phyloP scores from a whole-genome alignment of 2,329 filamentous ascomycete species.

The Coniella vitis region DNA sequence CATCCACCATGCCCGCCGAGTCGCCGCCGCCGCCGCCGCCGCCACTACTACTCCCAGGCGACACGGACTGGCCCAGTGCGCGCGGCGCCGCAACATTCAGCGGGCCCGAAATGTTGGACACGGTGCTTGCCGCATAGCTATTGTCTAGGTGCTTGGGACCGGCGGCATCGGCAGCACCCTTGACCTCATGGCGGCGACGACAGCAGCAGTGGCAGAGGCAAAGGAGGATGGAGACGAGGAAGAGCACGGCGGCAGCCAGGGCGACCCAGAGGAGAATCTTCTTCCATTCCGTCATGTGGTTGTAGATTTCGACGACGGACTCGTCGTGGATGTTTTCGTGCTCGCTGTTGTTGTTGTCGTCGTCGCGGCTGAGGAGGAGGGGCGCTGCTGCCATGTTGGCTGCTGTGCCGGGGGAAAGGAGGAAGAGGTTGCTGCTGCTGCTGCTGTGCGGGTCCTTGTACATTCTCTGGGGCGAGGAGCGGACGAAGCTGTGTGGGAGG shows the following conservation, averaged over 20 bases:
- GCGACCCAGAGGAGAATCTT: constrained; percentile 1
- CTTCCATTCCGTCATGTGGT: background rate
- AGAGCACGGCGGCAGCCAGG: background rate
- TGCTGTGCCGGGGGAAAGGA: no score
- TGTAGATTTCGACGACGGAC: constrained; percentile 3
- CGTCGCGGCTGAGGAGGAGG: background rate
- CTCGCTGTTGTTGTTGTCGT: background rate
- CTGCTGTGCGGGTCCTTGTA: no score
- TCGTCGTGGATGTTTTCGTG: background rate
- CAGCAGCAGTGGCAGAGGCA: constrained; percentile 2
- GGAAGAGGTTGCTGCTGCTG: background rate
- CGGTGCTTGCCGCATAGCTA: background rate
- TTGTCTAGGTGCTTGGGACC: background rate
- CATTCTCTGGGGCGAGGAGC: no score
- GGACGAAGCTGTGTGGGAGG: no score
- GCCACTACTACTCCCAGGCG: no score
- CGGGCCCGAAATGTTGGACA: background rate
- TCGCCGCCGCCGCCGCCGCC: background rate
- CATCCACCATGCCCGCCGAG: background rate
- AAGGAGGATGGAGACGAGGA: constrained; percentile 1
- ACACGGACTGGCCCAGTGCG: background rate
- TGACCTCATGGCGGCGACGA: background rate
- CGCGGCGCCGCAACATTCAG: constrained; percentile 2
- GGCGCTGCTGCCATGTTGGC: background rate
- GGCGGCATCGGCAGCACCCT: background rate